Conservation (phyloP, 176 grass and related monocot genomes). For the Oropetium thomaeum region DNA sequence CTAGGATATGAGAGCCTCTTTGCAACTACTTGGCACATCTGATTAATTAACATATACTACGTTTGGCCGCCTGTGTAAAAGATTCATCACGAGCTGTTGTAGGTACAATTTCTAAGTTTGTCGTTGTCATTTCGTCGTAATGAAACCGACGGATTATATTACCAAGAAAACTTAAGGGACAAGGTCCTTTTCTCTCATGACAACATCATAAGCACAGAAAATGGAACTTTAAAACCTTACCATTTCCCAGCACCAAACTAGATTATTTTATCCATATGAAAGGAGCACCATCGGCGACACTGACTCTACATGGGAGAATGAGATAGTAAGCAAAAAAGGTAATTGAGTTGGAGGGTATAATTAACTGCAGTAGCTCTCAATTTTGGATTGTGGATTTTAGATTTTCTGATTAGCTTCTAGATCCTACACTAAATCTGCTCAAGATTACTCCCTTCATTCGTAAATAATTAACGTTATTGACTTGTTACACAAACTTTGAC, state of each 20-base stretch:
- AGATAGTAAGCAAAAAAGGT: background rate
- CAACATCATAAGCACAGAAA: background rate
- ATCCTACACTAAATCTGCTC: too few relatives aligned
- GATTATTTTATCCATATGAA: conserved; percentile 4
- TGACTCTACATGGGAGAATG: background rate
- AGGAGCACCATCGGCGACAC: background rate
- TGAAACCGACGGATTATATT: background rate
- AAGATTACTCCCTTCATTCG: too few relatives aligned
- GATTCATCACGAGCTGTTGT: background rate
- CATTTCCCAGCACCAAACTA: background rate
- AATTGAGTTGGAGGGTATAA: too few relatives aligned
- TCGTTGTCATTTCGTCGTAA: background rate
- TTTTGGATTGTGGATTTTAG: too few relatives aligned
- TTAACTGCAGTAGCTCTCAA: too few relatives aligned
- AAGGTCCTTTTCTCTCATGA: background rate
- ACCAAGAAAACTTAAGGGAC: background rate
- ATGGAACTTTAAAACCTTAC: background rate
- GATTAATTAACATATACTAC: too few relatives aligned
- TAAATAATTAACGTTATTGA: too few relatives aligned
- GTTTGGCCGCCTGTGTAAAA: background rate
- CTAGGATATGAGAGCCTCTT: background rate
- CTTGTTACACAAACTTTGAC: too few relatives aligned
- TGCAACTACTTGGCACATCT: background rate
- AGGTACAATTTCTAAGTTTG: background rate
- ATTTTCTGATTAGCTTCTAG: too few relatives aligned